These are phyloP conservation scores for Solanum neorickii DNA, from an alignment of 257 asterid genomes.

Conservation along the genomic window DNA sequence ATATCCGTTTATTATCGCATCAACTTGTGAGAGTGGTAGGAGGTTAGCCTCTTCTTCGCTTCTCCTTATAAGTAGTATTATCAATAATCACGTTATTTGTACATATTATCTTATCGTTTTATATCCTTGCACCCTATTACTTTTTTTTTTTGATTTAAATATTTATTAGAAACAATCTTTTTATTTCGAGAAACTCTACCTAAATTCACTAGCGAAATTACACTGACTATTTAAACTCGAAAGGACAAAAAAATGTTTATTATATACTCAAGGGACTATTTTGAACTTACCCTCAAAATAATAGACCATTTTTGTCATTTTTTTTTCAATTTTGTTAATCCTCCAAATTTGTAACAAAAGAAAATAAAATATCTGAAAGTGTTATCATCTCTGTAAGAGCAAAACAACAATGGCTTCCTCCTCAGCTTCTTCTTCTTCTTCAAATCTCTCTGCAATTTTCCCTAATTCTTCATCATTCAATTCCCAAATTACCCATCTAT, in stretches of 20 bases:
- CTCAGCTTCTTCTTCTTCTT: constrained; percentile 1
- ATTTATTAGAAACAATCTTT: fast-evolving
- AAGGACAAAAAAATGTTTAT: background rate
- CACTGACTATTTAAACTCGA: too few relatives aligned
- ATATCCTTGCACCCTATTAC: background rate
- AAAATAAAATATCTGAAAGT: background rate
- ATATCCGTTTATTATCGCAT: background rate
- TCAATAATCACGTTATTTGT: too few relatives aligned
- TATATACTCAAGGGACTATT: background rate
- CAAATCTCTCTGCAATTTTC: background rate
- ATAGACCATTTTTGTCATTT: background rate
- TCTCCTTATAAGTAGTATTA: background rate
- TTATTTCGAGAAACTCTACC: background rate
- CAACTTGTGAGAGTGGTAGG: background rate
- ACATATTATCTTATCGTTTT: background rate
- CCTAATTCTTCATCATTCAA: background rate
- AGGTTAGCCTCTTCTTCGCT: background rate
- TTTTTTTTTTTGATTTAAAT: background rate
- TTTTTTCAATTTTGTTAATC: background rate
- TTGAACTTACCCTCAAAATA: background rate
- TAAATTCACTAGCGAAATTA: too few relatives aligned
- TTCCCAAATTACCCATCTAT: background rate
- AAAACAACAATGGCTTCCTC: constrained; percentile 3
- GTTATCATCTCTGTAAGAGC: background rate
- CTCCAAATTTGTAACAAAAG: background rate